These are phyloP conservation scores for Blastomyces parvus DNA, from an alignment of 2,329 filamentous ascomycete species.

Conservation along the genomic window DNA sequence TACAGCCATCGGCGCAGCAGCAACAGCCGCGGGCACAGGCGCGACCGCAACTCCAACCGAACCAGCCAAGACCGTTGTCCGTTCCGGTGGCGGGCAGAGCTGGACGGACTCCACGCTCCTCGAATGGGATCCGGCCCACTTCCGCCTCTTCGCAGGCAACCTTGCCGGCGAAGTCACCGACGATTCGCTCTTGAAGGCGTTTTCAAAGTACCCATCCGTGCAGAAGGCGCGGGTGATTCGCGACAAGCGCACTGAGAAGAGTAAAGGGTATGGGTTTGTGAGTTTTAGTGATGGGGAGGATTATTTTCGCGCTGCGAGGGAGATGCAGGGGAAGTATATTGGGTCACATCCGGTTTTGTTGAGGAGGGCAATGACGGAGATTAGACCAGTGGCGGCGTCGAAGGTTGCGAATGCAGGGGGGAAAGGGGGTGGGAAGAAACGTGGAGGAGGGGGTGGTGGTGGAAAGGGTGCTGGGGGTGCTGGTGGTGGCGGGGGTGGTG, in stretches of 20 bases:
- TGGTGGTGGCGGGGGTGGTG: slow-evolving; percentile 32
- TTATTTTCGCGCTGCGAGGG: slow-evolving; percentile 90
- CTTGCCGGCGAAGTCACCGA: slow-evolving; percentile 95
- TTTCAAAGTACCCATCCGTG: slow-evolving; percentile 75
- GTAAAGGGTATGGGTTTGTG: slow-evolving; percentile 92
- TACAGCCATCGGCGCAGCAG: slow-evolving; percentile 23
- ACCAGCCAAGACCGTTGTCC: slow-evolving; percentile 70
- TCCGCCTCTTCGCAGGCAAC: slow-evolving; percentile 93
- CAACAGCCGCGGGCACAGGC: slow-evolving; percentile 19
- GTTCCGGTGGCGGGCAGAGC: slow-evolving; percentile 79
- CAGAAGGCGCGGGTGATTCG: slow-evolving; percentile 89
- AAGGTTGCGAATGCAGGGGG: slow-evolving; percentile 51
- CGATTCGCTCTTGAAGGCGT: slow-evolving; percentile 88
- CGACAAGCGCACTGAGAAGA: slow-evolving; percentile 93
- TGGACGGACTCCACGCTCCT: slow-evolving; percentile 85
- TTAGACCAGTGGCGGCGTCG: slow-evolving; percentile 63
- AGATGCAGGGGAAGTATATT: slow-evolving; percentile 99
- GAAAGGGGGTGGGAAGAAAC: slow-evolving; percentile 36
- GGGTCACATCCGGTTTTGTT: slow-evolving; percentile 88
- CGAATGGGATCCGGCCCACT: slow-evolving; percentile 92
- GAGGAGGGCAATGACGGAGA: slow-evolving; percentile 82
- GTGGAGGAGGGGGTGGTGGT: slow-evolving; percentile 27
- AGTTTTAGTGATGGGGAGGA: slow-evolving; percentile 93
- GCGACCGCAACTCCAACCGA: slow-evolving; percentile 35
- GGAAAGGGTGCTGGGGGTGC: slow-evolving; percentile 35